Percentiles rank a stretch among this genome's conserved stretches.
Conservation (phyloP, 805 yeast genomes). For the Nematodospora valgi region DNA sequence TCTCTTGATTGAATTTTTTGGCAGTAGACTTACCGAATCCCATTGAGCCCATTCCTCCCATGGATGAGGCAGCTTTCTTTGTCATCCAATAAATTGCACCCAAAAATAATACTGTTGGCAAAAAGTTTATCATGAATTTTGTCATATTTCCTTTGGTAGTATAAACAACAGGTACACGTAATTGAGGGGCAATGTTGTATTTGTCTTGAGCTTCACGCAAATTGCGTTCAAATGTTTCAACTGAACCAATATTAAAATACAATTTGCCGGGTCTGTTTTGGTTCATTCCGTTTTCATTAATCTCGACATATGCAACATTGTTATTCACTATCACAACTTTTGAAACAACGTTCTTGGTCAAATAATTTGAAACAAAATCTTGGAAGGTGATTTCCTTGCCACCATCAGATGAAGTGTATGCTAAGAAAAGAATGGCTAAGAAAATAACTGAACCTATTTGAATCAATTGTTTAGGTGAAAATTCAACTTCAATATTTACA, state of each 20-base stretch:
- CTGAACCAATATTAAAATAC: slow-evolving; percentile 80
- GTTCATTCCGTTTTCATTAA: slow-evolving; percentile 51
- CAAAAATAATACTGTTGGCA: slow-evolving; percentile 86
- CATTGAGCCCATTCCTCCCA: slow-evolving; percentile 77
- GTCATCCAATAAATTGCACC: slow-evolving; percentile 87
- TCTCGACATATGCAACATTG: slow-evolving; percentile 65
- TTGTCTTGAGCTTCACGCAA: slow-evolving; percentile 74
- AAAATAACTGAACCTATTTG: slow-evolving; percentile 32
- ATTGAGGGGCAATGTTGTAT: slow-evolving; percentile 54
- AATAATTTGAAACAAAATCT: slow-evolving; percentile 72
- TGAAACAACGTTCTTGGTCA: slow-evolving; percentile 76
- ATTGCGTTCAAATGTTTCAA: slow-evolving; percentile 81
- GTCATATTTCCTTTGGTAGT: slow-evolving; percentile 65
- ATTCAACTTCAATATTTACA: no score
- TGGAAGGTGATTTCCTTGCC: slow-evolving; percentile 77
- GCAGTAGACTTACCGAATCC: slow-evolving; percentile 90
- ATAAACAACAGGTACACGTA: slow-evolving; percentile 80
- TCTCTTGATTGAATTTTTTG: slow-evolving; percentile 84
- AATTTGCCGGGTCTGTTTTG: slow-evolving; percentile 23
- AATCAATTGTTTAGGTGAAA: slow-evolving; percentile 23
- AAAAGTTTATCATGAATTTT: slow-evolving; percentile 62
- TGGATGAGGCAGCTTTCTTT: slow-evolving; percentile 50
- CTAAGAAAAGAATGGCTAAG: slow-evolving; percentile 10
- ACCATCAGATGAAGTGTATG: slow-evolving; percentile 12
- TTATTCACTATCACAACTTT: slow-evolving; percentile 75